phyloP scores from a whole-genome alignment of 495 filamentous ascomycete genomes.

The Neurospora sp. region DNA sequence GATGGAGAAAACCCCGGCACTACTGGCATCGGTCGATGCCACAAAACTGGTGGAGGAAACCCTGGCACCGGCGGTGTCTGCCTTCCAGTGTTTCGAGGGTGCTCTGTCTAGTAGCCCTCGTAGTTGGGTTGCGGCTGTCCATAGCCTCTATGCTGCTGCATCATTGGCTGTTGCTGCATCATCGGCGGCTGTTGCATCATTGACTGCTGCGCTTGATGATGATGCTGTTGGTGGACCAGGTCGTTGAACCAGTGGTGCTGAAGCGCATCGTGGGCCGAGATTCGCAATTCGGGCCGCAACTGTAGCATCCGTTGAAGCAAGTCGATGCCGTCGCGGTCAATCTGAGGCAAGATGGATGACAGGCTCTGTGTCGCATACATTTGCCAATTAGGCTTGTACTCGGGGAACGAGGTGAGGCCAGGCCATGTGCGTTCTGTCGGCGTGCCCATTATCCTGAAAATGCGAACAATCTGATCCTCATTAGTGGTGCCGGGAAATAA shows the following conservation, averaged over 20 bases:
- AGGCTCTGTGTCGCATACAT: conserved; percentile 93
- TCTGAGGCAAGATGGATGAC: conserved; percentile 73
- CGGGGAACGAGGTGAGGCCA: conserved; percentile 77
- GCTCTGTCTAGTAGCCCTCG: conserved; percentile 19
- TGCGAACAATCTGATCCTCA: conserved; percentile 89
- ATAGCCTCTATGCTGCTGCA: conserved; percentile 22
- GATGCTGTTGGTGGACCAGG: conserved; percentile 30
- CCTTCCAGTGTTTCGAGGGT: not conserved
- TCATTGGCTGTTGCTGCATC: conserved; percentile 18
- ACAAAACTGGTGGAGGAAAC: not conserved
- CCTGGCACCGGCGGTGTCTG: not conserved
- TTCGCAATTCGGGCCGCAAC: conserved; percentile 81
- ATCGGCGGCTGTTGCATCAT: not conserved
- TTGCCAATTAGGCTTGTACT: conserved; percentile 90
- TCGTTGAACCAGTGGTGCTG: conserved; percentile 80
- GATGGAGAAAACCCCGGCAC: not conserved
- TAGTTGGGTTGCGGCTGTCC: conserved; percentile 20
- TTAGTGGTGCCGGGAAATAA: conserved; percentile 94
- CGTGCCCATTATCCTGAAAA: conserved; percentile 96
- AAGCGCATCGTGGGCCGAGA: conserved; percentile 74
- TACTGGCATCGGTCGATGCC: not conserved
- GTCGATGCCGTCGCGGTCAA: conserved; percentile 78
- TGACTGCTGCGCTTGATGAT: conserved; percentile 9
- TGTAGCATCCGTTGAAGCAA: conserved; percentile 85
- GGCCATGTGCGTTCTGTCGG: conserved; percentile 90